These are phyloP conservation scores for Phytophthora tentaculata DNA, from an alignment of 352 stramenopile species.

Conservation along the genomic window DNA sequence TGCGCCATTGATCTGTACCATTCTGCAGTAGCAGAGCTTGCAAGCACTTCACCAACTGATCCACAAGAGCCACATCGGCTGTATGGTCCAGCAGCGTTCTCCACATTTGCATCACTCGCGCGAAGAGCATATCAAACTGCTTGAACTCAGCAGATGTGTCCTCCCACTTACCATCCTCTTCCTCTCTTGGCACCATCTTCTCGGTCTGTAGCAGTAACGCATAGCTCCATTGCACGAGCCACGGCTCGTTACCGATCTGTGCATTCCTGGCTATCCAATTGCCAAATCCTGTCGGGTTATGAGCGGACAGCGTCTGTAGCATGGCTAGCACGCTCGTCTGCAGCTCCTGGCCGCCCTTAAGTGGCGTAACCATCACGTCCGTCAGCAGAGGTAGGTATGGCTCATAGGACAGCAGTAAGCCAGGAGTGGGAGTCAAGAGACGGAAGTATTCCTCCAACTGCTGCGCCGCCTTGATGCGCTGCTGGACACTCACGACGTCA, in stretches of 20 bases:
- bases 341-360: conserved; percentile 42
- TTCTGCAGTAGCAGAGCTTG: conserved; percentile 32
- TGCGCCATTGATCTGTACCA: conserved; percentile 26
- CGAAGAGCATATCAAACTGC: conserved; percentile 51
- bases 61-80: conserved; percentile 44
- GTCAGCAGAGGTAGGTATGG: conserved; percentile 53
- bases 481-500: conserved; percentile 43
- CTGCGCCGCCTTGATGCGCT: conserved; percentile 51
- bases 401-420: conserved; percentile 53
- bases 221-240: conserved; percentile 62
- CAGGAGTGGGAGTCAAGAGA: conserved; percentile 27
- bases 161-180: conserved; percentile 28
- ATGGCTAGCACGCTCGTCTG: conserved; percentile 46
- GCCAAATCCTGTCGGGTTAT: conserved; percentile 45
- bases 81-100: conserved; percentile 59
- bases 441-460: conserved; percentile 51
- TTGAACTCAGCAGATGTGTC: conserved; percentile 50
- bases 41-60: conserved; percentile 44
- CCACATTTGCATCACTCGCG: conserved; percentile 52
- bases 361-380: conserved; percentile 38
- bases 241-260: conserved; percentile 46
- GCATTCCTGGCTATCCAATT: conserved; percentile 60
- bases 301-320: conserved; percentile 45
- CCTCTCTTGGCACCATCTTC: conserved; percentile 34
- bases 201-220: conserved; percentile 48